Base-by-base conservation (phyloP, 164 flowering plant genomes). In the Stephania japonica region DNA sequence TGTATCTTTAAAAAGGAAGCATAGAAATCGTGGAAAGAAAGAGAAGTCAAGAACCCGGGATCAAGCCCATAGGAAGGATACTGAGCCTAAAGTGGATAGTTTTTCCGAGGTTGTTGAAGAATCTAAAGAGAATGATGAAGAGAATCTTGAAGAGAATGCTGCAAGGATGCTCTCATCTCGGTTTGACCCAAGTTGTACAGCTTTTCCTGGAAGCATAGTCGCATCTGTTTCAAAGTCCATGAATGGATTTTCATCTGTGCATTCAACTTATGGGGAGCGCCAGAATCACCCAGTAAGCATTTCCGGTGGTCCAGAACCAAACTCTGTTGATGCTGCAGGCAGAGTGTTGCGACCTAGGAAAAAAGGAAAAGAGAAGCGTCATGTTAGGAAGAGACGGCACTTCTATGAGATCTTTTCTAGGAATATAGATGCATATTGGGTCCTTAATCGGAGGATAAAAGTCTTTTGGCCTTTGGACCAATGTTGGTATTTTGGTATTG, bases 141-240 rank as follows among this genome's bases (percentile, higher is more conserved):
- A 93, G 77, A 91, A 93, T 76, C 97, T 96, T 68, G 99, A 96
- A 75, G 89, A 87, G 77, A 96, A 96, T 88, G 99, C 99, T 53
- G 98, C 98, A 6, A 92, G 87, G 86, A 96, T 96, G 99, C 92
- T 96, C 26, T 93, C 95, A 1, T 93, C 99, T 70, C 83, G 98
- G 75, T 95, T 95, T 84, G 95, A 95, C 78, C 96, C 99, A 7
- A 89, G 83, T 74, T 92, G 89, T 67, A 89, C 91, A 10, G 89
- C 87, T 11, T 87, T 86, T 81, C 75, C 86, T 68, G 81, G 85
- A 44, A 87, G 84, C 47, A 59, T 75, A 50, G 77, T 75, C 67
- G 76, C 73, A 72, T 79, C 84, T 66, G 75, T 70, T 5, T 71
- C 75, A 26, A 79, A 79, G 32, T 78, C 86, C 8, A 49, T 65